These are phyloP conservation scores for Phascolomyces articulosus DNA, from an alignment of 371 early-diverging fungal genomes.

Conservation along the genomic window DNA sequence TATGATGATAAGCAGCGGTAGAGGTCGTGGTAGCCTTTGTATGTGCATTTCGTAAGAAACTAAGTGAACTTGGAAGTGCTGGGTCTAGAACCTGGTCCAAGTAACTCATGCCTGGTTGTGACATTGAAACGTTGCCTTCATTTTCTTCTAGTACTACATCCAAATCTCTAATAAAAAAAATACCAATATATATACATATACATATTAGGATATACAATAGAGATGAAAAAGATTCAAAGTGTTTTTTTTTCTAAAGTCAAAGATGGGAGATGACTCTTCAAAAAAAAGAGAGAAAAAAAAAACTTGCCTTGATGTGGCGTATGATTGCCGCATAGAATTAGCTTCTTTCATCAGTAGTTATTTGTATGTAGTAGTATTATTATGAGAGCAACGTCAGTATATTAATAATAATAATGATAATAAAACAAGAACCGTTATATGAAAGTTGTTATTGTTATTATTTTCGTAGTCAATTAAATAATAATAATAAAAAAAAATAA, in stretches of 20 bases:
- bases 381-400: slow-evolving; percentile 8
- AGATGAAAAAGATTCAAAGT: too few species aligned
- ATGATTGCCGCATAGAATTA: slow-evolving; percentile 24
- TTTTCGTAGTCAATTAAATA: too few species aligned
- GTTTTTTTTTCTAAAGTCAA: too few species aligned
- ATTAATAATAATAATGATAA: not conserved
- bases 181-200: too few species aligned
- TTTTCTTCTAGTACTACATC: slow-evolving; percentile 47
- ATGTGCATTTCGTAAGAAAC: slow-evolving; percentile 29
- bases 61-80: slow-evolving; percentile 25
- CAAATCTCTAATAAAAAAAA: slow-evolving; percentile 27
- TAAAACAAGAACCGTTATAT: too few species aligned
- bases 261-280: too few species aligned
- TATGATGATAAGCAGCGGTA: slow-evolving; percentile 10
- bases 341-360: slow-evolving; percentile 25
- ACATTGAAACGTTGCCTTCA: slow-evolving; percentile 20
- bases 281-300: too few species aligned
- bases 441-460: too few species aligned
- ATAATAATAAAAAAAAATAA: not conserved
- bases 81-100: slow-evolving; percentile 30
- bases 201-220: too few species aligned
- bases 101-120: slow-evolving; percentile 24
- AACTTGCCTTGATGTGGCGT: slow-evolving; percentile 24
- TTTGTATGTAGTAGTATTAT: not conserved
- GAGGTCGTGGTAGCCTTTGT: slow-evolving; percentile 17